phyloP scores from a whole-genome alignment of 1,284 basidiomycete genomes.

The Phylloboletellus chloephorus region DNA sequence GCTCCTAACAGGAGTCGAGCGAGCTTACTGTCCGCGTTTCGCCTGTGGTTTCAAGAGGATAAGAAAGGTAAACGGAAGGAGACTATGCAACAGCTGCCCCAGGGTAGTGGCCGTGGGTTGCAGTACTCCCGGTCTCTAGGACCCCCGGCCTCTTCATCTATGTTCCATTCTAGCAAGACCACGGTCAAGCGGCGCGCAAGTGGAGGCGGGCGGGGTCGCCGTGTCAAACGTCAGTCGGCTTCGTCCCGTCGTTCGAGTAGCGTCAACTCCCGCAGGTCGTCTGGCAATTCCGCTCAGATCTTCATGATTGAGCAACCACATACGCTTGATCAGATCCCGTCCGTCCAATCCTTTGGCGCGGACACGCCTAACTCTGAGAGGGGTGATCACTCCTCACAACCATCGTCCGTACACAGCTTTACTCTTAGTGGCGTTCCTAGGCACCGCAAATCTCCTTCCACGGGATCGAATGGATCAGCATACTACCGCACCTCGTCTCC shows the following conservation, averaged over 20 bases:
- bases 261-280: constrained; percentile 73
- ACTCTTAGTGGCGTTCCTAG: constrained; percentile 42
- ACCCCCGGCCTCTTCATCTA: constrained; percentile 11
- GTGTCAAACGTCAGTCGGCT: constrained; percentile 56
- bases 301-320: constrained; percentile 52
- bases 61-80: constrained; percentile 71
- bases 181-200: constrained; percentile 46
- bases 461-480: constrained; percentile 65
- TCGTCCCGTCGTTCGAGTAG: constrained; percentile 77
- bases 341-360: constrained; percentile 60
- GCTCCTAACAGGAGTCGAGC: constrained; percentile 52
- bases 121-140: constrained; percentile 27
- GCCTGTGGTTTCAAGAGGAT: constrained; percentile 78
- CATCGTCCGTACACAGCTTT: constrained; percentile 69
- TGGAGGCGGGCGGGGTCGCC: constrained; percentile 43
- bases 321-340: constrained; percentile 44
- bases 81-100: constrained; percentile 22
- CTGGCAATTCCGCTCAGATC: constrained; percentile 59
- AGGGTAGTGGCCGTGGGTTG: constrained; percentile 25
- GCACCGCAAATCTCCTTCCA: constrained; percentile 70
- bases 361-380: constrained; percentile 76
- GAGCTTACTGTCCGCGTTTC: constrained; percentile 66
- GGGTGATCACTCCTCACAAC: constrained; percentile 67
- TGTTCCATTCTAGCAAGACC: constrained; percentile 30
- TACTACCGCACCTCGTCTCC: constrained; percentile 62